Percentiles rank a stretch among this genome's conserved stretches.
Evolutionary conservation across 352 stramenopile genomes (phyloP).

Genomic region (Phytophthora palmivora): DNA sequence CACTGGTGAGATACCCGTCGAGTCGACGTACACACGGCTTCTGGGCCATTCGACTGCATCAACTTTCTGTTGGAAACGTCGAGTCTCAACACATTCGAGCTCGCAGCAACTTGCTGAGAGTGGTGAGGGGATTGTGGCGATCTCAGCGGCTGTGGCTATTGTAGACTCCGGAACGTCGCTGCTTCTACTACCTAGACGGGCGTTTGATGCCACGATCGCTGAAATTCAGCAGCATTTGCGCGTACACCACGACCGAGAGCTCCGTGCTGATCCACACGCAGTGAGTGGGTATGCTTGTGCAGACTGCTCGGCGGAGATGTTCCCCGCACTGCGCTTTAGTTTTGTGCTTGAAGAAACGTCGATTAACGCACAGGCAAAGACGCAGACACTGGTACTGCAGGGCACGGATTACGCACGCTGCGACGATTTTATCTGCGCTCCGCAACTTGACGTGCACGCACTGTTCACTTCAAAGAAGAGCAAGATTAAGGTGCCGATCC

Average conservation of each 20-base stretch:
- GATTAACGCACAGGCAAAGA: background rate
- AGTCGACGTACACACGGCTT: constrained; percentile 50
- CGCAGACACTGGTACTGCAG: constrained; percentile 51
- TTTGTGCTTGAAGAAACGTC: constrained; percentile 33
- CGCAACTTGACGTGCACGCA: constrained; percentile 63
- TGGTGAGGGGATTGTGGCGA: constrained; percentile 25
- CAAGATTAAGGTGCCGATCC: constrained; percentile 19
- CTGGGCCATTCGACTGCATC: constrained; percentile 58
- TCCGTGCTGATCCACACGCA: constrained; percentile 31
- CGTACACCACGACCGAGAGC: constrained; percentile 24
- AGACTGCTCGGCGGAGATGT: constrained; percentile 56
- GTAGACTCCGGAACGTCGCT: constrained; percentile 77
- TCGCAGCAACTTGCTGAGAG: constrained; percentile 8
- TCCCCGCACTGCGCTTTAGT: constrained; percentile 57
- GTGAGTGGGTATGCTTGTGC: constrained; percentile 55
- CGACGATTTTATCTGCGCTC: constrained; percentile 56
- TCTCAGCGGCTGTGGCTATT: constrained; percentile 45
- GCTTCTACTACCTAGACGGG: constrained; percentile 51
- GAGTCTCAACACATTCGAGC: constrained; percentile 3
- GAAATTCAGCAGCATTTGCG: constrained; percentile 49
- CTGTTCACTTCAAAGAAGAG: constrained; percentile 39
- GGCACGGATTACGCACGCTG: constrained; percentile 72
- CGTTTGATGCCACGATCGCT: constrained; percentile 51
- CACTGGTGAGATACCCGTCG: constrained; percentile 49
- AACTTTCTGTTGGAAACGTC: constrained; percentile 35